Evolutionary conservation across 2,329 filamentous ascomycete species (phyloP).

Genomic region (Leptographium lundbergii): DNA sequence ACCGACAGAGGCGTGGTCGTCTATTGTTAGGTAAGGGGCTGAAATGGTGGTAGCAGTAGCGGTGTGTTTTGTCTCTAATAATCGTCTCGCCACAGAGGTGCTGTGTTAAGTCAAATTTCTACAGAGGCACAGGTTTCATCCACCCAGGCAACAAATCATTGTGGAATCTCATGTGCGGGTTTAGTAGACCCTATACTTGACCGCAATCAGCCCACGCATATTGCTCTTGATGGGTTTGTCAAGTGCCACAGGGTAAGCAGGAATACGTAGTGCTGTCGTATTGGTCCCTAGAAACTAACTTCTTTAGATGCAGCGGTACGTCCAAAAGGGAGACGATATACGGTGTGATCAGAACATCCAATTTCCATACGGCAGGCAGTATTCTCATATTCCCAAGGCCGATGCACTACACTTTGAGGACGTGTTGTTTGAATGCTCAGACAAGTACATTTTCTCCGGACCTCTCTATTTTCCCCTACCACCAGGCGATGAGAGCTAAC

Average conservation of each 20-base stretch:
- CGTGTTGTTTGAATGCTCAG: neutral
- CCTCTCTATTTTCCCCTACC: neutral
- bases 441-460: neutral
- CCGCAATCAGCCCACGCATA: neutral
- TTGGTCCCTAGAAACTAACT: neutral
- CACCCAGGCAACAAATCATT: neutral
- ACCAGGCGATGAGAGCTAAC: neutral
- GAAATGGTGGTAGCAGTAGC: neutral
- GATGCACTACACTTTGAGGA: neutral
- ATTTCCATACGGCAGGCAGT: neutral
- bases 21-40: conserved; percentile 9
- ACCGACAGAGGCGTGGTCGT: conserved; percentile 15
- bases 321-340: too few relatives aligned
- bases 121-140: neutral
- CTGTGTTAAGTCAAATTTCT: neutral
- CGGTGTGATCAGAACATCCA: too few relatives aligned
- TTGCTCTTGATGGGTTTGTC: neutral
- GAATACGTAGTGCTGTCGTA: neutral
- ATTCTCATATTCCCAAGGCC: neutral
- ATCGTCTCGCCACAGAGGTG: neutral
- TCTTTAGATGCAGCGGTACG: neutral
- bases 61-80: neutral
- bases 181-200: neutral
- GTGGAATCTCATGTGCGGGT: neutral
- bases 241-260: neutral